Percentiles rank a stretch among this genome's conserved stretches.
These are phyloP conservation scores for Ceratorhiza oryzae-sativae DNA, from an alignment of 1,284 basidiomycete species.

Conservation along the genomic window DNA sequence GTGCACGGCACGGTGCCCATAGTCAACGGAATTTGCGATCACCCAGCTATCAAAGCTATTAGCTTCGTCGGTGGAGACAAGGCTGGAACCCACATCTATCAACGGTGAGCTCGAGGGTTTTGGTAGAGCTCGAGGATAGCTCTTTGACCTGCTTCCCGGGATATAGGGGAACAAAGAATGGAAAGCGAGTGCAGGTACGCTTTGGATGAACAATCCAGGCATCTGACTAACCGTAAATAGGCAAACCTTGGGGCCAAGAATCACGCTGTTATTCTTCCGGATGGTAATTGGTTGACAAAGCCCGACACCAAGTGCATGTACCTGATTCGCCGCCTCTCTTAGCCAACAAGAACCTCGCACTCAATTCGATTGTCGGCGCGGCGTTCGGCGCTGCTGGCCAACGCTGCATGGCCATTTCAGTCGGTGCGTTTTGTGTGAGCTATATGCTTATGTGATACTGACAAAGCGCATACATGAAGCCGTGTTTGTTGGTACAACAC, in stretches of 20 bases:
- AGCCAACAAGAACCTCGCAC: constrained; percentile 93
- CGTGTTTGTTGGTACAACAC: constrained; percentile 84
- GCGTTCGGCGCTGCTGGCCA: constrained; percentile 98
- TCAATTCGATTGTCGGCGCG: constrained; percentile 94
- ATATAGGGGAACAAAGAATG: constrained; percentile 75
- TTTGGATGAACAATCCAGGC: constrained; percentile 1
- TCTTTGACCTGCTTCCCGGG: constrained; percentile 31
- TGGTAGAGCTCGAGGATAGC: background rate
- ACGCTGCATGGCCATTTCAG: constrained; percentile 94
- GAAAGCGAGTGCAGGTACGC: constrained; percentile 85
- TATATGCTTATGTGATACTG: background rate
- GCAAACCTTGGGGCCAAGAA: constrained; percentile 98
- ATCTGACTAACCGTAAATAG: constrained; percentile 49
- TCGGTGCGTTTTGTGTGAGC: constrained; percentile 60
- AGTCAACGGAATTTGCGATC: constrained; percentile 94
- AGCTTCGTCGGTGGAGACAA: constrained; percentile 97
- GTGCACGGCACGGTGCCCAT: constrained; percentile 90
- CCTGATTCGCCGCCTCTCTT: background rate
- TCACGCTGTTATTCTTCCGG: constrained; percentile 91
- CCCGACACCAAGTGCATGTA: background rate
- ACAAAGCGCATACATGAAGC: constrained; percentile 53
- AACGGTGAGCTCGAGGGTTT: constrained; percentile 62
- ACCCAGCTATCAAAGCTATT: constrained; percentile 90
- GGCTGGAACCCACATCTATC: constrained; percentile 94
- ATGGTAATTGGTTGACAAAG: constrained; percentile 61